Evolutionary conservation across 805 yeast genomes (phyloP).

Genomic region (Starmerella ratchasimensis): DNA sequence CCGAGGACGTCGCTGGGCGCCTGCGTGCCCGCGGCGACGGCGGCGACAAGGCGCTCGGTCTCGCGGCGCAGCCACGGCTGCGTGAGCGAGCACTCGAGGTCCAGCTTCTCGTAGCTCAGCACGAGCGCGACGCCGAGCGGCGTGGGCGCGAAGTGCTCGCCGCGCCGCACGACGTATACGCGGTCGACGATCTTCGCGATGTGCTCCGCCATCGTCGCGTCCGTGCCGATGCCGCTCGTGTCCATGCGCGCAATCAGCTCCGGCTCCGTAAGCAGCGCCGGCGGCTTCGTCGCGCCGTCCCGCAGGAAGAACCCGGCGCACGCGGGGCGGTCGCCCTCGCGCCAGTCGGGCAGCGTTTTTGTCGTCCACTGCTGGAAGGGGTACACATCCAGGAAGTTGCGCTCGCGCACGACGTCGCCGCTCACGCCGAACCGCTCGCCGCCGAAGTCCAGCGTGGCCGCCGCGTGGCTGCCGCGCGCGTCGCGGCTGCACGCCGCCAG

Average conservation of each 20-base stretch:
- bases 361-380: slow-evolving; percentile 64
- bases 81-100: slow-evolving; percentile 61
- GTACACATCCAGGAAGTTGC: slow-evolving; percentile 70
- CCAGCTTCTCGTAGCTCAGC: slow-evolving; percentile 73
- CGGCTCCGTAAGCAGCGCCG: slow-evolving; percentile 74
- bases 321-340: slow-evolving; percentile 41
- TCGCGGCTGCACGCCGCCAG: slow-evolving; percentile 86
- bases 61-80: slow-evolving; percentile 77
- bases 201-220: slow-evolving; percentile 98
- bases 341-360: slow-evolving; percentile 49
- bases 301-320: slow-evolving; percentile 45
- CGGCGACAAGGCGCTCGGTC: slow-evolving; percentile 52
- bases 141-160: slow-evolving; percentile 49
- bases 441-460: slow-evolving; percentile 61
- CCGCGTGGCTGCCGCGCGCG: slow-evolving; percentile 63
- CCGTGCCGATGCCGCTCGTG: slow-evolving; percentile 94
- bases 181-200: slow-evolving; percentile 64
- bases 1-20: slow-evolving; percentile 28
- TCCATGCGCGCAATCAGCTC: slow-evolving; percentile 91
- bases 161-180: slow-evolving; percentile 43
- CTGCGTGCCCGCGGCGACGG: slow-evolving; percentile 52
- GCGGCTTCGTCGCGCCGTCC: slow-evolving; percentile 70
- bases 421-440: slow-evolving; percentile 54
- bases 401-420: slow-evolving; percentile 62
- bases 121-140: slow-evolving; percentile 73